Evolutionary conservation across 2,329 filamentous ascomycete species (phyloP), one percentile per base, ranked within the genome.

Genomic region (Aspergillus sp.): DNA sequence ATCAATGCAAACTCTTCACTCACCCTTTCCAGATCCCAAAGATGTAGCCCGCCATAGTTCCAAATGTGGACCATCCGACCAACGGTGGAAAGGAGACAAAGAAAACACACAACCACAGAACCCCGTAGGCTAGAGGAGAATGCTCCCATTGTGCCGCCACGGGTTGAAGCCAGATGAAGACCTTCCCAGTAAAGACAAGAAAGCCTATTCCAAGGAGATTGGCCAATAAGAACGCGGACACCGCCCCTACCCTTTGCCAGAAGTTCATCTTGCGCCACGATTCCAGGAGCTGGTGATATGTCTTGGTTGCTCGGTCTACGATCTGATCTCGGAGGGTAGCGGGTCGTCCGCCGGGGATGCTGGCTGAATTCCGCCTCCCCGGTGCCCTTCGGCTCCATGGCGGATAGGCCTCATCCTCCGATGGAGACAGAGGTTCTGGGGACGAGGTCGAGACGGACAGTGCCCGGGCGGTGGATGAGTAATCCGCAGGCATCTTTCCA

Each of bases 11-110:
- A 19, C 27, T 15, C 10, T 11, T 25, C 61, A 85, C 80, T 82
- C 86, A 95, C 78, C 87, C 87, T 70, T 87, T 86, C 59, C 87
- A 87, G 68, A 90, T 83, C 0, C 89, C 89, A 73, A 88, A 91
- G 15, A 91, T 84, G 69, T 90, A 91, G 0, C 89, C 89, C 3
- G 86, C 81, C 19, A 90, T 82, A 1, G 88, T 90, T 30, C 90
- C 81, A 68, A 89, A 88, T 1, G 89, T 91, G 62, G 89, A 91
- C 81, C 96, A 96, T 13, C 93, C 93, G 64, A 97, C 89, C 68
- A 96, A 77, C 2, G 93, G 93, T 19, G 93, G 93, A 75, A 96
- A 96, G 2, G 89, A 91, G 15, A 92, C 89, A 42, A 84, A 73
- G 73, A 93, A 92, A 38, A 90, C 88, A 68, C 91, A 80, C 32